phyloP scores from a whole-genome alignment of 768 basidiomycete genomes.

The Tricholoma terreum region DNA sequence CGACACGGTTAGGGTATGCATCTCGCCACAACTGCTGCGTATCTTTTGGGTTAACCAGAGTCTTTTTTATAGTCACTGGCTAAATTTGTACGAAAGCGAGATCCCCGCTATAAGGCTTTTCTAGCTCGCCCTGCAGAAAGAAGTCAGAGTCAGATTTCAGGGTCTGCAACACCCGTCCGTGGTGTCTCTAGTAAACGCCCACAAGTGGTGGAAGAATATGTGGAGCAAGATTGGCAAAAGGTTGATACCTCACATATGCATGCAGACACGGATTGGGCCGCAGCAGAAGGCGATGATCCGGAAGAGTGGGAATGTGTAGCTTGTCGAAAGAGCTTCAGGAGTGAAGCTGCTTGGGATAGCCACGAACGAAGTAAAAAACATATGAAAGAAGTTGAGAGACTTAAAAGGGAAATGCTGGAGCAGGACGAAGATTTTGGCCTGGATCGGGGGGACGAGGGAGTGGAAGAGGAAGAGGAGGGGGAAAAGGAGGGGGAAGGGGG shows the following conservation, averaged over 20 bases:
- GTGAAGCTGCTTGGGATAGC: constrained; percentile 93
- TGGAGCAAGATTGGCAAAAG: constrained; percentile 92
- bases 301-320: constrained; percentile 97
- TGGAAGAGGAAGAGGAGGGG: constrained; percentile 17
- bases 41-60: constrained; percentile 1
- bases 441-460: constrained; percentile 22
- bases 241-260: constrained; percentile 41
- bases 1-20: constrained; percentile 79
- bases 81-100: constrained; percentile 79
- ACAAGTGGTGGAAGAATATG: constrained; percentile 42
- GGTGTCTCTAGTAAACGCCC: constrained; percentile 25
- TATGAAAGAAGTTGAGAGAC: constrained; percentile 75
- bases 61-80: constrained; percentile 54
- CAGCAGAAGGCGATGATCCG: constrained; percentile 62
- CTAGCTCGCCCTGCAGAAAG: constrained; percentile 46
- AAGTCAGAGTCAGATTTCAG: constrained; percentile 26
- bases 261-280: constrained; percentile 72
- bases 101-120: constrained; percentile 80
- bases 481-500: constrained; percentile 8
- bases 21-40: constrained; percentile 6
- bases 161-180: constrained; percentile 28
- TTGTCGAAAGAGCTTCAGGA: constrained; percentile 84
- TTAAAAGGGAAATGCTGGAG: constrained; percentile 72
- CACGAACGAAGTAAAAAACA: constrained; percentile 97
- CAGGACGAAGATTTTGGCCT: constrained; percentile 65